A percentile compares a stretch with the other conserved stretches of the same genome.
These are phyloP conservation scores for Yamadazyma atmosphaerica DNA, from an alignment of 1,139 yeast species.

Conservation along the genomic window DNA sequence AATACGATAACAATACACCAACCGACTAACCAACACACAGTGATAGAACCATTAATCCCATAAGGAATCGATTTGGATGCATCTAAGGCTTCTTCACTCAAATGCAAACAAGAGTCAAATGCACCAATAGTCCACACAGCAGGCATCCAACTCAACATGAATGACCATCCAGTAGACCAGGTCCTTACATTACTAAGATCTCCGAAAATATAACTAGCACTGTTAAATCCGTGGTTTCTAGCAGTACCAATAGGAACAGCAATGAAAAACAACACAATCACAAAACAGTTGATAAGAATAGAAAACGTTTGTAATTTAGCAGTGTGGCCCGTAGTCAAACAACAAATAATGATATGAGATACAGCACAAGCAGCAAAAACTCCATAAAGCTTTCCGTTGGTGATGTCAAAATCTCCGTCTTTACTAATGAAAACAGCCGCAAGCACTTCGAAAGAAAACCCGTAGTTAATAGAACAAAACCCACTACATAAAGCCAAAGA, in stretches of 20 bases:
- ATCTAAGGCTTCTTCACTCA: slow-evolving; percentile 69
- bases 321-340: slow-evolving; percentile 40
- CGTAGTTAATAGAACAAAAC: slow-evolving; percentile 39
- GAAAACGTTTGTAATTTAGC: slow-evolving; percentile 63
- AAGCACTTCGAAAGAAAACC: slow-evolving; percentile 36
- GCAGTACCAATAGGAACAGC: slow-evolving; percentile 62
- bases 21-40: slow-evolving; percentile 62
- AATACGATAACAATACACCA: slow-evolving; percentile 55
- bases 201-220: slow-evolving; percentile 52
- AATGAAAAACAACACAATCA: slow-evolving; percentile 60
- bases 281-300: slow-evolving; percentile 52
- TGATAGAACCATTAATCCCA: slow-evolving; percentile 52
- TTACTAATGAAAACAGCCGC: slow-evolving; percentile 33
- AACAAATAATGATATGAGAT: slow-evolving; percentile 29
- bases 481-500: slow-evolving; percentile 39
- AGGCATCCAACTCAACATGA: slow-evolving; percentile 60
- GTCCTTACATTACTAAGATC: slow-evolving; percentile 51
- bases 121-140: slow-evolving; percentile 70
- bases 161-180: slow-evolving; percentile 72
- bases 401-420: slow-evolving; percentile 33
- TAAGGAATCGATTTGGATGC: slow-evolving; percentile 69
- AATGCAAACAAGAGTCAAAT: slow-evolving; percentile 71
- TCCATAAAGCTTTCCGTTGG: slow-evolving; percentile 35
- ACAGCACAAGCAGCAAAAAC: slow-evolving; percentile 36
- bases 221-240: slow-evolving; percentile 32